Base-by-base conservation (phyloP, 2,329 filamentous ascomycete genomes). In the Aspergillus puulaauensis region DNA sequence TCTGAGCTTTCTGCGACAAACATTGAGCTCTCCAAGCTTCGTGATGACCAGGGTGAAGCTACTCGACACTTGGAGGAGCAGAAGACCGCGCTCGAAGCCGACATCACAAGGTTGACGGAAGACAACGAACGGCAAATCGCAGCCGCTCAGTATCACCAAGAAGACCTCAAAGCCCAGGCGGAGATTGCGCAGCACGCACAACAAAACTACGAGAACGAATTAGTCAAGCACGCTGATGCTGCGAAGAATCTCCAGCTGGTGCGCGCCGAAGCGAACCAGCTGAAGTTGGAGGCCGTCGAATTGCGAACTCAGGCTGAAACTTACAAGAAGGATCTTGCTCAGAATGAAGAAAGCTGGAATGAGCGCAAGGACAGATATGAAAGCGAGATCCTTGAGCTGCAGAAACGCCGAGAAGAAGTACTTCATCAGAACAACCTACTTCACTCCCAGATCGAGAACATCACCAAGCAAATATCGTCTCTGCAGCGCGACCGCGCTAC, bases 201-300 rank as follows among this genome's bases (percentile, higher is more conserved):
- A 72, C 89, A 96, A 70, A 93, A 95, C 65, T 99, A 99, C 70
- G 96, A 99, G 73, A 88, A 88, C 61, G 95, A 99, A 73, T 83
- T 99, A 11, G 85, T 96, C 68, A 97, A 95, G 78, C 95, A 99
- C 75, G 93, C 93, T 2, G 91, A 97, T 64, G 95, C 93, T n/a
- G 91, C 93, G 12, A 93, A 92, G 75, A 85, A 86, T 37, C 81
- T 97, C 14, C 91, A 96, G 65, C 82, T 82, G 53, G 80, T 96
- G 49, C 90, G 95, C 52, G 81, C 82, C 4, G 91, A 98, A 63
- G 85, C 90, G 74, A 95, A 96, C 68, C 81, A 90, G 65, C 77
- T 98, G 60, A 93, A 91, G 76, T 89, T 90, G 1, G 86, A 96
- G 59, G 82, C 91, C 3, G 87, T 90, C 14, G 84, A 88, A 23